Conservation (phyloP, 2,329 filamentous ascomycete species). For the Metarhizium album region DNA sequence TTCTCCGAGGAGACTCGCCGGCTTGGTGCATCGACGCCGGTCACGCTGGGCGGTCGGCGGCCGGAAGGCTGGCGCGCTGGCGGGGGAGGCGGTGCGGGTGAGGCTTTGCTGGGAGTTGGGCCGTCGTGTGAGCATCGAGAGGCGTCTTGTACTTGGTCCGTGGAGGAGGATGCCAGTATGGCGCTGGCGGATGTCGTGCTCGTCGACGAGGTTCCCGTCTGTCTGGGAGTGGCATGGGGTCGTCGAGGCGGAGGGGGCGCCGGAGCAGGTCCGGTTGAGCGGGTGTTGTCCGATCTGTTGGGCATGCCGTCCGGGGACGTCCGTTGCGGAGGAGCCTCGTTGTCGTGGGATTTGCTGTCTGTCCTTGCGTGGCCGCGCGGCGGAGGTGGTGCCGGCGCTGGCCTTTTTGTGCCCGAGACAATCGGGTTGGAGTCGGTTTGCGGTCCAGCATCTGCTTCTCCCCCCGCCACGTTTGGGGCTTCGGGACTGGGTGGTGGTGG, state of each 20-base stretch:
- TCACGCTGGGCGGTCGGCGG: slow-evolving; percentile 33
- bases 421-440: neutral
- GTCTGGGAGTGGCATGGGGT: slow-evolving; percentile 27
- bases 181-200: slow-evolving; percentile 9
- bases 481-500: slow-evolving; percentile 36
- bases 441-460: neutral
- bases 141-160: slow-evolving; percentile 11
- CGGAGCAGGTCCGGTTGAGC: slow-evolving; percentile 31
- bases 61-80: slow-evolving; percentile 33
- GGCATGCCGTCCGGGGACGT: slow-evolving; percentile 40
- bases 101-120: slow-evolving; percentile 10
- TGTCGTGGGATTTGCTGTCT: slow-evolving; percentile 31
- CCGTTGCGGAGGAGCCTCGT: slow-evolving; percentile 29
- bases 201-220: slow-evolving; percentile 14
- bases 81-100: slow-evolving; percentile 32
- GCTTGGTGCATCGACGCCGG: slow-evolving; percentile 27
- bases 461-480: slow-evolving; percentile 31
- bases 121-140: slow-evolving; percentile 3
- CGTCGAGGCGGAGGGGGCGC: slow-evolving; percentile 46
- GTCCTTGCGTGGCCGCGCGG: slow-evolving; percentile 34
- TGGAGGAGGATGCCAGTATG: slow-evolving; percentile 8
- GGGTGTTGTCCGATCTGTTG: slow-evolving; percentile 35
- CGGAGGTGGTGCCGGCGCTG: slow-evolving; percentile 41
- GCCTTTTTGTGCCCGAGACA: slow-evolving; percentile 22
- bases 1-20: slow-evolving; percentile 18